These are phyloP conservation scores for Penicillium brasilianum DNA, from an alignment of 2,329 filamentous ascomycete genomes.

Conservation along the genomic window DNA sequence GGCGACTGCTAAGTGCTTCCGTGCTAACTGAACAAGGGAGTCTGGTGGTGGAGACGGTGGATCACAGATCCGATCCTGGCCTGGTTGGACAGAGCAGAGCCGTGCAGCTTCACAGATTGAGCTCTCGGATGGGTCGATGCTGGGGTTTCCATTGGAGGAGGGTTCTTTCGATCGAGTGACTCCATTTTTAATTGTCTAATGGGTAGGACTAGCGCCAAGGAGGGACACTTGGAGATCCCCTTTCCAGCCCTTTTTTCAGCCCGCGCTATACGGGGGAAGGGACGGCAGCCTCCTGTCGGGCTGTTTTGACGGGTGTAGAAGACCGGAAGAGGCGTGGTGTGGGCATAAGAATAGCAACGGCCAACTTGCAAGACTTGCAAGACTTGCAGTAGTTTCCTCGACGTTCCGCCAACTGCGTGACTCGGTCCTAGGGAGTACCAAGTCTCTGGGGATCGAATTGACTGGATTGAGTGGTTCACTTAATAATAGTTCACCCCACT, in stretches of 20 bases:
- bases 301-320: not conserved
- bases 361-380: not conserved
- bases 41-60: slow-evolving; percentile 2
- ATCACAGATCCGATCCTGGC: not conserved
- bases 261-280: slow-evolving; percentile 13
- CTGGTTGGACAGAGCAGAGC: not conserved
- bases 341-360: not conserved
- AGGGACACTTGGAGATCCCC: not conserved
- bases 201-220: not conserved
- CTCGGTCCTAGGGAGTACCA: too few species aligned
- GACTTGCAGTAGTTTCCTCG: not conserved
- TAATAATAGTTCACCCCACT: slow-evolving; percentile 9
- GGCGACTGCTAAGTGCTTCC: not conserved
- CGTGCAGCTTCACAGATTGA: not conserved
- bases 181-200: not conserved
- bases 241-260: not conserved
- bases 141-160: not conserved
- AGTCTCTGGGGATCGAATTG: not conserved
- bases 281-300: too few species aligned
- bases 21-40: not conserved
- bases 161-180: not conserved
- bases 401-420: too few species aligned
- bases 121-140: not conserved
- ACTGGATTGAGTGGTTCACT: not conserved
- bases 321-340: not conserved